These are phyloP conservation scores for Escovopsis sp. DNA, from an alignment of 2,329 filamentous ascomycete genomes.

Conservation along the genomic window DNA sequence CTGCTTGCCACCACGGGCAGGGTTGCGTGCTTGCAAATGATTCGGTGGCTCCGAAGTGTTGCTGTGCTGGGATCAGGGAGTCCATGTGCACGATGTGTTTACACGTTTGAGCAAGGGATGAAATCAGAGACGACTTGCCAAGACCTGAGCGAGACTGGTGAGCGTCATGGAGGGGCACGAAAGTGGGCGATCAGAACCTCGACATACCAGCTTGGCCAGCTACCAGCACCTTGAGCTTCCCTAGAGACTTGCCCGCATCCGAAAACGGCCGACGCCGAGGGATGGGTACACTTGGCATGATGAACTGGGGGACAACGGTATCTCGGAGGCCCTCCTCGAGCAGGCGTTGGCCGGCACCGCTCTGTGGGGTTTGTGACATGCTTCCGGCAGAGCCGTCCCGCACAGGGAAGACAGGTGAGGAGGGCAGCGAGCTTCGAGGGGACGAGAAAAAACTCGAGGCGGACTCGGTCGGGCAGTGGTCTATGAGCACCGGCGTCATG, in stretches of 20 bases:
- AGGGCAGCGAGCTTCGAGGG: constrained; percentile 34
- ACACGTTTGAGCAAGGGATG: constrained; percentile 72
- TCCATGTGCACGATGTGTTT: constrained; percentile 93
- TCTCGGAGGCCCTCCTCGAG: not conserved
- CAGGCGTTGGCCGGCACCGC: constrained; percentile 7
- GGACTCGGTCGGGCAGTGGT: constrained; percentile 15
- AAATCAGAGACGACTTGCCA: constrained; percentile 82
- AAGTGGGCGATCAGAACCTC: not conserved
- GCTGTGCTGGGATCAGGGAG: constrained; percentile 29
- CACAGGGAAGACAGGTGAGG: constrained; percentile 21
- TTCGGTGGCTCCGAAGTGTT: constrained; percentile 36
- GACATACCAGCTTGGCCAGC: constrained; percentile 58
- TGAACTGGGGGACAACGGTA: constrained; percentile 53
- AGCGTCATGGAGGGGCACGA: not conserved
- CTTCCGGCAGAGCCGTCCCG: constrained; percentile 13
- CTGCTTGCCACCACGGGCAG: constrained; percentile 81
- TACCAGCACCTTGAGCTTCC: constrained; percentile 77
- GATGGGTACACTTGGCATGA: constrained; percentile 94
- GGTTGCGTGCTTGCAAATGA: constrained; percentile 69
- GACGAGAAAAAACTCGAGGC: constrained; percentile 35
- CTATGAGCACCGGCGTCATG: constrained; percentile 14
- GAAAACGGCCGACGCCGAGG: constrained; percentile 83
- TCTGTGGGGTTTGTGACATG: constrained; percentile 9
- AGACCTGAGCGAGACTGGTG: constrained; percentile 36
- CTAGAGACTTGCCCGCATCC: constrained; percentile 66